Conservation (phyloP, 78 protist species). For the Dictyostelium brefeldianum region DNA sequence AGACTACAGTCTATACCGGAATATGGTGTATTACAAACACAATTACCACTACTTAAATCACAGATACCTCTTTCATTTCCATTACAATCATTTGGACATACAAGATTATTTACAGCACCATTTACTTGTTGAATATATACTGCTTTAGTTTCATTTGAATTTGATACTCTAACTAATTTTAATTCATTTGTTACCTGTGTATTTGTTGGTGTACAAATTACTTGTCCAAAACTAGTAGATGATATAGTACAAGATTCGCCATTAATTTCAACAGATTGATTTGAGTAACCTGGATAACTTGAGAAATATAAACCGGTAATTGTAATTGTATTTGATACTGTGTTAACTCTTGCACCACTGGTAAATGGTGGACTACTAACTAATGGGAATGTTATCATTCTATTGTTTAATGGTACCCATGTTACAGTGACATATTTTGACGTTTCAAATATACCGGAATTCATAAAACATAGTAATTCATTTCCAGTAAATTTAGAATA, state of each 20-base stretch:
- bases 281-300: neutral
- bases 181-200: neutral
- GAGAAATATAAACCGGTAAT: neutral
- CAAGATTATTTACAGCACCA: neutral
- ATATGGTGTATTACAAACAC: neutral
- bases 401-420: too few species aligned
- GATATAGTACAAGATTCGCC: neutral
- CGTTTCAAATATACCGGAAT: too few species aligned
- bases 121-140: too few species aligned
- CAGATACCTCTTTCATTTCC: neutral
- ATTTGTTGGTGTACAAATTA: neutral
- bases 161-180: too few species aligned
- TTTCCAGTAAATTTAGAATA: too few species aligned
- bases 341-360: too few species aligned
- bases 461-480: too few species aligned
- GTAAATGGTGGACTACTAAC: too few species aligned
- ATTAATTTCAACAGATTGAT: neutral
- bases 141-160: too few species aligned
- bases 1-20: neutral
- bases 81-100: neutral
- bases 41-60: neutral
- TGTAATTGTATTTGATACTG: neutral
- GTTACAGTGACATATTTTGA: too few species aligned
- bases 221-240: neutral
- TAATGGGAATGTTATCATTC: too few species aligned